phyloP scores from a whole-genome alignment of 140 eudicot genomes.

The Oenanthe javanica region DNA sequence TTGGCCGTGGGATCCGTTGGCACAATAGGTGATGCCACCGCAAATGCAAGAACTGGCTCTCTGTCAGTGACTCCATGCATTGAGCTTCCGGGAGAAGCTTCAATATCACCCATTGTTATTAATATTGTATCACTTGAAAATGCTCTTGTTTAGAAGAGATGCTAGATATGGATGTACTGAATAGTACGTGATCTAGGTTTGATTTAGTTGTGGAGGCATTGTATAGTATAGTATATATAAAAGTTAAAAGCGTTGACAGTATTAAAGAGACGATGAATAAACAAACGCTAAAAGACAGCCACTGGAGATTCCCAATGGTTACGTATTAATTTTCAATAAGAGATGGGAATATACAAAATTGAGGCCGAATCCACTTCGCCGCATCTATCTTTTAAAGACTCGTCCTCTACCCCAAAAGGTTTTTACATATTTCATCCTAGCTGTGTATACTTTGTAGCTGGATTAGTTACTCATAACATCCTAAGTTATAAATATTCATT shows the following conservation, averaged over 20 bases:
- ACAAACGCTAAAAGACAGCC: neutral
- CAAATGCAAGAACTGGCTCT: slow-evolving; percentile 24
- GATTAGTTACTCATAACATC: no score
- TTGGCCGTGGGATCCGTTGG: neutral
- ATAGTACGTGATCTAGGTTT: neutral
- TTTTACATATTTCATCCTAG: neutral
- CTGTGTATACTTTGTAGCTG: no score
- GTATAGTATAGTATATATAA: neutral
- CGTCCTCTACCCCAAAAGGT: neutral
- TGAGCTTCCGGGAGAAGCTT: slow-evolving; percentile 31
- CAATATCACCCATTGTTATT: slow-evolving; percentile 19
- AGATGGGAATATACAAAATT: neutral
- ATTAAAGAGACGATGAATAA: neutral
- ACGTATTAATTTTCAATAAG: neutral
- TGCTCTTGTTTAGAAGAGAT: neutral
- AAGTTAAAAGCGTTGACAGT: neutral
- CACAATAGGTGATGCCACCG: neutral
- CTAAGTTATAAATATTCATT: no score
- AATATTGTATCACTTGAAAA: neutral
- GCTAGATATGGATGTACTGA: no score
- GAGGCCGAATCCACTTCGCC: slow-evolving; percentile 5
- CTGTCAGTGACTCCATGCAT: slow-evolving; percentile 34
- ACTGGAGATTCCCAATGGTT: slow-evolving; percentile 24
- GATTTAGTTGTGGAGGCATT: neutral
- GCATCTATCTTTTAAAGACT: neutral